Evolutionary conservation across 371 early-diverging fungal genomes (phyloP), one percentile per base, ranked within the genome.

Genomic region (Fennellomyces sp.): DNA sequence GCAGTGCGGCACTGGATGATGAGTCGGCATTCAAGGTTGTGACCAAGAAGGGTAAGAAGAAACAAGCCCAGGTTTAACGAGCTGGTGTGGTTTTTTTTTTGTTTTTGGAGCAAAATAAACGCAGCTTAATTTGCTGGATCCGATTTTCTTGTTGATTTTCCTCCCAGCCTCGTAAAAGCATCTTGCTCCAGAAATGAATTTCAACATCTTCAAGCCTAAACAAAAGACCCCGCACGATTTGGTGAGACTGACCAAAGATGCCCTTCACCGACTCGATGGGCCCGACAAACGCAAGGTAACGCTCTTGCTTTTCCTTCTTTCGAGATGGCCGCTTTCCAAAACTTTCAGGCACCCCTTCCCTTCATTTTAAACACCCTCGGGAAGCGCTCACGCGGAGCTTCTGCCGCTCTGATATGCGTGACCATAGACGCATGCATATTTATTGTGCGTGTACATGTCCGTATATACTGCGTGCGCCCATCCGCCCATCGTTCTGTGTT

Each of bases 141-240:
- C n/a, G n/a, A n/a, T n/a, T n/a, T n/a, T n/a, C n/a, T n/a, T n/a
- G n/a, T n/a, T n/a, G n/a, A n/a, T n/a, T n/a, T n/a, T n/a, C n/a
- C n/a, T n/a, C n/a, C n/a, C n/a, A n/a, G n/a, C n/a, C n/a, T n/a
- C n/a, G n/a, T n/a, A n/a, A n/a, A n/a, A n/a, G n/a, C n/a, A n/a
- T n/a, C n/a, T n/a, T n/a, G n/a, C n/a, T n/a, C n/a, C n/a, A 28
- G 29, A 26, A 57, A 94, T 95, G 95, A 86, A 84, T 73, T 92
- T 96, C 73, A 76, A 72, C 54, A 80, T 95, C 26, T 97, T 97
- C 83, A 97, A 95, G 70, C 61, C 89, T 54, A 90, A 90, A 69
- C 84, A 86, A 73, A 94, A 93, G 70, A 88, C 92, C 19, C 96
- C 97, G 23, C 84, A 87, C 25, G 98, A 97, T 68, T 73, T 97